phyloP scores from a whole-genome alignment of 208 protist species.

The Crithidia thermophila region DNA sequence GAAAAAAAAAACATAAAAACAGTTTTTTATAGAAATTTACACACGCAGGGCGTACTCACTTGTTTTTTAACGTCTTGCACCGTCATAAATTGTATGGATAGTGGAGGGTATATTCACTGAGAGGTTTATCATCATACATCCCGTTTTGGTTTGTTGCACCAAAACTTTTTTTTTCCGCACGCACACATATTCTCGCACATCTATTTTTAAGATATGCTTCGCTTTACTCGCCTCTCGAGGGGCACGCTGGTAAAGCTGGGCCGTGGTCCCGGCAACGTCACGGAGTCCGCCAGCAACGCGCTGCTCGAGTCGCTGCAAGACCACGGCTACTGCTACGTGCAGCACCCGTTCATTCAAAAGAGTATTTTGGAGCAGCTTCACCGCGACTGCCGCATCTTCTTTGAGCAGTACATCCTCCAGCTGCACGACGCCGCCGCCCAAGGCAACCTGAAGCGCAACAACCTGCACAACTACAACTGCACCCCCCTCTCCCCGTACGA shows the following conservation, averaged over 20 bases:
- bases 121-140: neutral
- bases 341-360: slow-evolving; percentile 89
- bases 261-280: slow-evolving; percentile 75
- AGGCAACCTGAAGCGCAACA: slow-evolving; percentile 34
- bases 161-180: too few relatives aligned
- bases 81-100: too few relatives aligned
- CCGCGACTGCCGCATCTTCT: slow-evolving; percentile 83
- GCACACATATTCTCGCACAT: too few relatives aligned
- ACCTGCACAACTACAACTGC: slow-evolving; percentile 68
- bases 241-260: slow-evolving; percentile 86
- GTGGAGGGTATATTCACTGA: too few relatives aligned
- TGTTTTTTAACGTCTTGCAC: too few relatives aligned
- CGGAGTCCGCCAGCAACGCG: slow-evolving; percentile 80
- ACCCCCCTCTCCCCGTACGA: slow-evolving; percentile 69
- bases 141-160: neutral
- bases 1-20: too few relatives aligned
- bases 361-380: slow-evolving; percentile 87
- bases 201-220: slow-evolving; percentile 32
- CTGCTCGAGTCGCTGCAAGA: slow-evolving; percentile 83
- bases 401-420: slow-evolving; percentile 82
- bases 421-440: slow-evolving; percentile 30
- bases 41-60: too few relatives aligned
- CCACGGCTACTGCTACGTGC: slow-evolving; percentile 90
- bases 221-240: slow-evolving; percentile 37
- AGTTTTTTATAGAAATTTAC: too few relatives aligned